A percentile compares a stretch with the other conserved stretches of the same genome.
These are phyloP conservation scores for Aquilaria sinensis DNA, from an alignment of 345 rosid species.

Conservation along the genomic window DNA sequence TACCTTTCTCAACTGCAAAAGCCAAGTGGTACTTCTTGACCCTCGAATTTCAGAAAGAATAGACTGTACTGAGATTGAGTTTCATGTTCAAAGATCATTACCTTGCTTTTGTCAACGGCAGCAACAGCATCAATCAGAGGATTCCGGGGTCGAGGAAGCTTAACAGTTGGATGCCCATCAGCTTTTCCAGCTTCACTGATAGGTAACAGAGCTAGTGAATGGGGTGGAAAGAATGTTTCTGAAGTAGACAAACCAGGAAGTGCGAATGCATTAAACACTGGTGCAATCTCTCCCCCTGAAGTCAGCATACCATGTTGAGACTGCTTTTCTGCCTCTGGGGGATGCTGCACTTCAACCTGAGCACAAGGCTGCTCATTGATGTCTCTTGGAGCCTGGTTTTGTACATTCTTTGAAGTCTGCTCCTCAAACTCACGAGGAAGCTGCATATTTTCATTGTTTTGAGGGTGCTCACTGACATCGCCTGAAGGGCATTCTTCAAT, in stretches of 20 bases:
- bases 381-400: no score
- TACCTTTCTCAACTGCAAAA: slow-evolving; percentile 80
- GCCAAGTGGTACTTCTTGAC: slow-evolving; percentile 8
- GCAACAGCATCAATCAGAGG: slow-evolving; percentile 95
- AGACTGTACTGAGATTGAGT: slow-evolving; percentile 2
- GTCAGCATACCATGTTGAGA: slow-evolving; percentile 16
- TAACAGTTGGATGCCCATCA: slow-evolving; percentile 42
- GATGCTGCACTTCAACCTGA: no score
- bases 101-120: slow-evolving; percentile 97
- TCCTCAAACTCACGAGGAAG: no score
- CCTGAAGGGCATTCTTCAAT: no score
- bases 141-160: slow-evolving; percentile 80
- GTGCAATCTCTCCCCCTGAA: slow-evolving; percentile 28
- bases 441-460: no score
- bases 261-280: slow-evolving; percentile 27
- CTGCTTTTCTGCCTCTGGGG: background rate
- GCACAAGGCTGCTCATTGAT: background rate
- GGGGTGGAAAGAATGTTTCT: slow-evolving; percentile 26
- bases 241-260: slow-evolving; percentile 20
- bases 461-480: no score
- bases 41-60: slow-evolving; percentile 4
- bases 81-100: slow-evolving; percentile 22
- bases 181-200: slow-evolving; percentile 40
- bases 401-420: no score
- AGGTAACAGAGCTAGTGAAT: slow-evolving; percentile 21